Evolutionary conservation across 805 yeast genomes (phyloP).

Genomic region (Kazachstania martiniae): DNA sequence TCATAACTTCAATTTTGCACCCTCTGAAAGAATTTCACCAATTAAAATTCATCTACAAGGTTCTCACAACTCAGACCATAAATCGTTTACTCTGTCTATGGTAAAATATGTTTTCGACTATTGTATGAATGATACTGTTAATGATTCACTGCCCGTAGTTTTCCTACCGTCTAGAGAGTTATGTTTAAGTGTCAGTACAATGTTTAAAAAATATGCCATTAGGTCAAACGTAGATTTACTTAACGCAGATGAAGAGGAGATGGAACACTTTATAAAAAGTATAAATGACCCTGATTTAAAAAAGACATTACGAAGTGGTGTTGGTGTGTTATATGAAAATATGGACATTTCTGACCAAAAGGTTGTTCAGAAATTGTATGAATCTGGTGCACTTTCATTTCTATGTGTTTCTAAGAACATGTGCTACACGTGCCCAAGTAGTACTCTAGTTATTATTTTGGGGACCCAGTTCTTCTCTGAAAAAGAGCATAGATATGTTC

Average conservation of each 20-base stretch:
- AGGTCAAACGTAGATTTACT: slow-evolving; percentile 32
- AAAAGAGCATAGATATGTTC: slow-evolving; percentile 56
- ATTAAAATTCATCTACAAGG: slow-evolving; percentile 48
- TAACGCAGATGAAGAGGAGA: slow-evolving; percentile 28
- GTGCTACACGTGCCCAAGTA: slow-evolving; percentile 35
- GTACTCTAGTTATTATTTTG: slow-evolving; percentile 40
- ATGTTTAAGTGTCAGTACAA: slow-evolving; percentile 41
- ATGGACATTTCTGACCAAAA: slow-evolving; percentile 47
- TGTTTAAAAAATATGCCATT: slow-evolving; percentile 31
- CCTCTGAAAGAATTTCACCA: slow-evolving; percentile 46
- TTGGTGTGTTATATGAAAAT: slow-evolving; percentile 49
- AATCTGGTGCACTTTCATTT: slow-evolving; percentile 39
- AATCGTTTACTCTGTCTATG: slow-evolving; percentile 36
- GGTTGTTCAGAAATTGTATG: slow-evolving; percentile 44
- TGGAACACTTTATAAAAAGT: slow-evolving; percentile 14
- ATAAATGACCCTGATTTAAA: slow-evolving; percentile 38
- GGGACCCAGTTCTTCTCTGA: slow-evolving; percentile 71
- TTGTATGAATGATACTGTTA: slow-evolving; percentile 24
- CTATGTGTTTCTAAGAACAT: slow-evolving; percentile 56
- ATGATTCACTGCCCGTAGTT: slow-evolving; percentile 32
- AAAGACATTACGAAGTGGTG: slow-evolving; percentile 41
- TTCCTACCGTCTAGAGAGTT: slow-evolving; percentile 49
- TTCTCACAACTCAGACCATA: slow-evolving; percentile 31
- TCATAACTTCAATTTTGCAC: slow-evolving; percentile 58
- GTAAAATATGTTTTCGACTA: slow-evolving; percentile 38